Percentiles rank a stretch among this genome's conserved stretches.
phyloP scores from a whole-genome alignment of 2,329 filamentous ascomycete species.

The Neopestalotiopsis clavispora region DNA sequence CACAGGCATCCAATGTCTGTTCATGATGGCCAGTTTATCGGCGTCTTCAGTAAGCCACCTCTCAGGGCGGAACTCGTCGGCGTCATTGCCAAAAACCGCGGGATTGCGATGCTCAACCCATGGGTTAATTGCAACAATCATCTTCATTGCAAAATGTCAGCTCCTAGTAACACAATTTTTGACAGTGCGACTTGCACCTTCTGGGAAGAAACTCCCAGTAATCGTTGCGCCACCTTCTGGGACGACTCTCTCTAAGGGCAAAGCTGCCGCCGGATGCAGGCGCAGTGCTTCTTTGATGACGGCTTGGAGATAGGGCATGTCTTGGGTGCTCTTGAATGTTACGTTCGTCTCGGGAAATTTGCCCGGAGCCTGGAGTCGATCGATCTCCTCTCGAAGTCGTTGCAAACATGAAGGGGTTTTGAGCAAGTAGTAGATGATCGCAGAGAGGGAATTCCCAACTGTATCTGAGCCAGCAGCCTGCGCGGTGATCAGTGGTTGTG shows the following conservation, averaged over 20 bases:
- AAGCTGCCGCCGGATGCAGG: constrained; percentile 28
- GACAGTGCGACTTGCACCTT: constrained; percentile 21
- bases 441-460: constrained; percentile 37
- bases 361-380: constrained; percentile 20
- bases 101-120: constrained; percentile 41
- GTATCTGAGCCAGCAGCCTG: constrained; percentile 40
- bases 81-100: constrained; percentile 37
- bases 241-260: constrained; percentile 31
- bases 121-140: constrained; percentile 39
- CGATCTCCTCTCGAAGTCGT: constrained; percentile 26
- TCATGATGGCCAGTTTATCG: constrained; percentile 30
- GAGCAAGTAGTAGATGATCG: constrained; percentile 31
- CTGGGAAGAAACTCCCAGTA: constrained; percentile 32
- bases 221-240: constrained; percentile 31
- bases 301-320: constrained; percentile 52
- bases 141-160: constrained; percentile 15
- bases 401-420: constrained; percentile 23
- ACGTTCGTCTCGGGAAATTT: constrained; percentile 22
- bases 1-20: constrained; percentile 40
- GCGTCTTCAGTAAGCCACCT: constrained; percentile 41
- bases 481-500: constrained; percentile 41
- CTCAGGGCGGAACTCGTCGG: constrained; percentile 42
- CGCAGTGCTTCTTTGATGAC: constrained; percentile 58
- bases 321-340: constrained; percentile 31
- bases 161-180: neutral